Evolutionary conservation across 2,329 filamentous ascomycete genomes (phyloP).

Genomic region (Thielaviopsis ethacetica): DNA sequence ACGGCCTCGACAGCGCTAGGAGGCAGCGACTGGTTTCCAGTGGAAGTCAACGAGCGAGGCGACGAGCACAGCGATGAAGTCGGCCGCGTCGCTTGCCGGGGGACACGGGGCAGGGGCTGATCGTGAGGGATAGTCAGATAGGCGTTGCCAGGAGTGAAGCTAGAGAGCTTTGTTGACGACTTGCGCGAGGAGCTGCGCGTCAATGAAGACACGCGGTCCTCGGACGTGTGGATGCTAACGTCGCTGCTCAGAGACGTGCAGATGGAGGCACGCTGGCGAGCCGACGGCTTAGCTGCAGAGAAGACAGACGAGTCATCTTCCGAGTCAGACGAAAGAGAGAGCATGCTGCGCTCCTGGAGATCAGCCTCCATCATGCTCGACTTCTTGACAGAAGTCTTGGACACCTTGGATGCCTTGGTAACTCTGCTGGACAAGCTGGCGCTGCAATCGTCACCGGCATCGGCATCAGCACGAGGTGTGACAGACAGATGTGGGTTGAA

Average conservation of each 20-base stretch:
- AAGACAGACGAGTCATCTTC: slow-evolving; percentile 28
- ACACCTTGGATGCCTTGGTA: slow-evolving; percentile 37
- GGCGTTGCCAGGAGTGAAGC: slow-evolving; percentile 24
- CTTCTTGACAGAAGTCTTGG: slow-evolving; percentile 26
- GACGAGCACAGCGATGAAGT: slow-evolving; percentile 15
- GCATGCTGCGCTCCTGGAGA: slow-evolving; percentile 36
- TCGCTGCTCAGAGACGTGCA: slow-evolving; percentile 11
- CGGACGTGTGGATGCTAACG: slow-evolving; percentile 4
- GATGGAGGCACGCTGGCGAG: slow-evolving; percentile 7
- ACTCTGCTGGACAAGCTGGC: slow-evolving; percentile 39
- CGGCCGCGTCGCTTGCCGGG: slow-evolving; percentile 4
- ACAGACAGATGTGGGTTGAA: slow-evolving; percentile 5
- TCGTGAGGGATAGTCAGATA: slow-evolving; percentile 26
- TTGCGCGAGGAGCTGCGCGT: slow-evolving; percentile 17
- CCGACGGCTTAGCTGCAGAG: slow-evolving; percentile 8
- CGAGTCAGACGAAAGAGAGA: slow-evolving; percentile 41
- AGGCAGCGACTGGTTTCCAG: slow-evolving; percentile 1
- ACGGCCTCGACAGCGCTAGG: slow-evolving; percentile 1
- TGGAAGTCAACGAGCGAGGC: slow-evolving; percentile 13
- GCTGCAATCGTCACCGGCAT: slow-evolving; percentile 22
- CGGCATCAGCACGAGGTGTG: not conserved
- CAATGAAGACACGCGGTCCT: slow-evolving; percentile 1
- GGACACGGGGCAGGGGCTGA: slow-evolving; percentile 4
- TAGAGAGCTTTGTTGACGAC: slow-evolving; percentile 25
- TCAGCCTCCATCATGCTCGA: slow-evolving; percentile 34